A percentile compares a stretch with the other conserved stretches of the same genome.
Conservation (phyloP, 306 rosid species). For the Corylus americana region DNA sequence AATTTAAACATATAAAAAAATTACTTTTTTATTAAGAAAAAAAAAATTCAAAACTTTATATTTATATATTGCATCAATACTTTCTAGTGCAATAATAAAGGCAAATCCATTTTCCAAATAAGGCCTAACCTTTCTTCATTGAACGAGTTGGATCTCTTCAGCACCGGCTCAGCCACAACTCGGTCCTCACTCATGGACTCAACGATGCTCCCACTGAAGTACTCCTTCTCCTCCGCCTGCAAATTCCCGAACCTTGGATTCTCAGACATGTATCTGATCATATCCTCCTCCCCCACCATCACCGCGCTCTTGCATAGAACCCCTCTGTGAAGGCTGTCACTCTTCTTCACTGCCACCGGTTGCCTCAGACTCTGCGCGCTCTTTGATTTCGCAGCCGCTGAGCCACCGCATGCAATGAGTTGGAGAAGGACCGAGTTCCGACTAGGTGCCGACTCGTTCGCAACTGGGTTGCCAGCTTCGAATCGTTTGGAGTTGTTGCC, state of each 20-base stretch:
- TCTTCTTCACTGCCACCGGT: constrained; percentile 23
- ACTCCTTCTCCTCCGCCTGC: constrained; percentile 78
- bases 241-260: constrained; percentile 80
- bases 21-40: no score
- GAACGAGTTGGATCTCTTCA: constrained; percentile 73
- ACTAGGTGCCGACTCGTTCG: constrained; percentile 24
- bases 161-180: constrained; percentile 27
- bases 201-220: constrained; percentile 80
- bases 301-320: constrained; percentile 31
- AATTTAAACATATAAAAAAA: no score
- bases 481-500: constrained; percentile 14
- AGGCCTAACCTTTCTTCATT: constrained; percentile 63
- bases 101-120: no score
- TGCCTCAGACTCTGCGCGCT: constrained; percentile 27
- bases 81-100: no score
- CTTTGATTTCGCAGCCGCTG: constrained; percentile 49
- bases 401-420: constrained; percentile 78
- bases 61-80: no score
- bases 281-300: constrained; percentile 42
- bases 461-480: constrained; percentile 22
- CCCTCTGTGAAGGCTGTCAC: constrained; percentile 33
- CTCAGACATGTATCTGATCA: constrained; percentile 63
- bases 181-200: constrained; percentile 56
- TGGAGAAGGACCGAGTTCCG: constrained; percentile 71
- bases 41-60: no score